Evolutionary conservation across 2,329 filamentous ascomycete species (phyloP), one percentile per base, ranked within the genome.

Genomic region (Cryphonectria parasitica): DNA sequence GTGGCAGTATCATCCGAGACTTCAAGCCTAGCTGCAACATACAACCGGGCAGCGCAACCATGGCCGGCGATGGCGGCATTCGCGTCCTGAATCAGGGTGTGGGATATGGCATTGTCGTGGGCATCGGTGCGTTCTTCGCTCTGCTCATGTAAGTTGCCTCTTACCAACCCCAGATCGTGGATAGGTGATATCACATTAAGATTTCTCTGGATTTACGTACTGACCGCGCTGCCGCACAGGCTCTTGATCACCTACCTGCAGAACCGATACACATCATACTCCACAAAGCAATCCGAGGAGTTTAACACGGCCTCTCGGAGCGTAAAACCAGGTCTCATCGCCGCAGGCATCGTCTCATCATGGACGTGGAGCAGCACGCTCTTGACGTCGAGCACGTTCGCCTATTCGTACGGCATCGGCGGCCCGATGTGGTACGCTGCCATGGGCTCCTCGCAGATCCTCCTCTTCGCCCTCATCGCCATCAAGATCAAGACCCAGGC

Each of bases 311-410:
- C 83, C 0, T 83, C 80, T 5, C 77, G 81, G 54, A 79, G 77
- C 54, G 79, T 83, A 56, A 82, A 82, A 67, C 81, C 83, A 0
- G 83, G 83, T 8, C 79, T 85, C 6, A 83, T 84, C 64, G 82
- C 82, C 4, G 81, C 80, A 8, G 83, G 82, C 4, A 83, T 85
- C 67, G 83, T 85, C 17, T 83, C 80, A 5, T 83, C 83, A 1
- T 86, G 84, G 84, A 85, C 83, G 5, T 85, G 83, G 82, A 80
- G 81, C 25, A 81, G 84, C 7, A 85, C 84, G 7, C 77, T 83
- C 36, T 69, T 84, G 69, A 81, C 79, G 10, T 81, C 79, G 13
- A 80, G 77, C 11, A 82, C 81, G 1, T 80, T 83, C 72, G 81
- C 80, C 0, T 83, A 83, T 69, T 74, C 73, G 3, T 83, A 83